Evolutionary conservation across 2,329 filamentous ascomycete genomes (phyloP).

Genomic region (Pseudocercospora crystallina): DNA sequence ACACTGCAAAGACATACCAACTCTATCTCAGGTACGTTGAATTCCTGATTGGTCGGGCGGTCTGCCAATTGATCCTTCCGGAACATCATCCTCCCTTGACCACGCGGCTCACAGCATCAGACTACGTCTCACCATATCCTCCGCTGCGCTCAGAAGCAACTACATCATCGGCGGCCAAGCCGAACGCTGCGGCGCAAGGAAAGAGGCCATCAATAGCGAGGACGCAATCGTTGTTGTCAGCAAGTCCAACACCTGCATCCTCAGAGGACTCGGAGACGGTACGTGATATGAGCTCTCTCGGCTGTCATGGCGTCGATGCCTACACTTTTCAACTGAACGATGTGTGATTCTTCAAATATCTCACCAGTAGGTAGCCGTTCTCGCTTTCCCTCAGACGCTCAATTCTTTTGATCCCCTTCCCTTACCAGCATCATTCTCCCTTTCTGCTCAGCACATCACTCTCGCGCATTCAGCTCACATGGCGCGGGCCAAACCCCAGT

Average conservation of each 20-base stretch:
- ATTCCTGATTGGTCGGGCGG: conserved; percentile 1
- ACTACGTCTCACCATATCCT: conserved; percentile 20
- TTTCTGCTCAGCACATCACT: background rate
- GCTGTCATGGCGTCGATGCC: background rate
- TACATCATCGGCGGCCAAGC: conserved; percentile 6
- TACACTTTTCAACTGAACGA: background rate
- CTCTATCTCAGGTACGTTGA: conserved; percentile 3
- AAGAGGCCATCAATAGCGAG: background rate
- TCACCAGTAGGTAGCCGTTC: conserved; percentile 15
- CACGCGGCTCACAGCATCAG: conserved; percentile 10
- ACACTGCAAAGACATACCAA: background rate
- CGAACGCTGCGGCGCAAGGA: background rate
- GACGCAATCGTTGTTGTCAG: conserved; percentile 5
- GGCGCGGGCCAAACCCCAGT: background rate
- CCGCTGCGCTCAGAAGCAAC: conserved; percentile 9
- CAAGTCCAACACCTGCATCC: conserved; percentile 4
- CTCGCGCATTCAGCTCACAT: background rate
- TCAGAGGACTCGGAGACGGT: conserved; percentile 8
- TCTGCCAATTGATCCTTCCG: conserved; percentile 8
- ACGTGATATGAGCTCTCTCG: conserved; percentile 11
- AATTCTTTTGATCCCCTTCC: too few relatives aligned
- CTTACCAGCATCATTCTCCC: background rate
- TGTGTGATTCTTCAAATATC: conserved; percentile 13
- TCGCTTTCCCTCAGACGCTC: too few relatives aligned
- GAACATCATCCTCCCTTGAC: background rate